Evolutionary conservation across 2,329 filamentous ascomycete genomes (phyloP).

Genomic region (Diplodia mutila): DNA sequence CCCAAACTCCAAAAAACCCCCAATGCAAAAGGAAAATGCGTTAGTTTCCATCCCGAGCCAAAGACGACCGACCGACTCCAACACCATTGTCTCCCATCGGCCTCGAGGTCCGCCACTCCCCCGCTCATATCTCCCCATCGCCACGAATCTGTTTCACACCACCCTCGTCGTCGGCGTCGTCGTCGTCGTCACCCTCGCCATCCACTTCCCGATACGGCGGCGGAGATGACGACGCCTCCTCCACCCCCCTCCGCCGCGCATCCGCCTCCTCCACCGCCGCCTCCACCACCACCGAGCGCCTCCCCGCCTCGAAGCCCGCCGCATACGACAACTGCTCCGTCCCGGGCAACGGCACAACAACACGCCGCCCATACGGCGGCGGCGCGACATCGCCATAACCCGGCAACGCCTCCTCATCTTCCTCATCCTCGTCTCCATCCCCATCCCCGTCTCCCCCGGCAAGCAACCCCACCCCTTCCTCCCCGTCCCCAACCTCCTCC

Average conservation of each 20-base stretch:
- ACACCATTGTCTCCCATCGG: background rate
- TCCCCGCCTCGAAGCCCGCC: background rate
- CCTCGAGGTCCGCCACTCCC: background rate
- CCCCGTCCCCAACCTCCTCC: background rate
- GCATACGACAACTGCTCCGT: background rate
- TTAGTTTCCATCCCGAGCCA: background rate
- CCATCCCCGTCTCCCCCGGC: background rate
- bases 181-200: background rate
- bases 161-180: background rate
- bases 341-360: background rate
- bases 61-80: background rate
- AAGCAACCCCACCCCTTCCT: background rate
- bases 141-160: background rate
- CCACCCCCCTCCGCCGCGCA: background rate
- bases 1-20: background rate
- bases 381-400: background rate
- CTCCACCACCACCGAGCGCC: background rate
- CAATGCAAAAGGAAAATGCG: background rate
- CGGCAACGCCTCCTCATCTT: background rate
- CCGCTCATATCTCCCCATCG: background rate
- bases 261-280: too few relatives aligned
- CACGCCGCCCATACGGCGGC: background rate
- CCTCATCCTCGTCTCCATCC: background rate
- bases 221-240: background rate
- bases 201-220: background rate